These are phyloP conservation scores for Sphaerulina musiva DNA, from an alignment of 2,329 filamentous ascomycete genomes.

Conservation along the genomic window DNA sequence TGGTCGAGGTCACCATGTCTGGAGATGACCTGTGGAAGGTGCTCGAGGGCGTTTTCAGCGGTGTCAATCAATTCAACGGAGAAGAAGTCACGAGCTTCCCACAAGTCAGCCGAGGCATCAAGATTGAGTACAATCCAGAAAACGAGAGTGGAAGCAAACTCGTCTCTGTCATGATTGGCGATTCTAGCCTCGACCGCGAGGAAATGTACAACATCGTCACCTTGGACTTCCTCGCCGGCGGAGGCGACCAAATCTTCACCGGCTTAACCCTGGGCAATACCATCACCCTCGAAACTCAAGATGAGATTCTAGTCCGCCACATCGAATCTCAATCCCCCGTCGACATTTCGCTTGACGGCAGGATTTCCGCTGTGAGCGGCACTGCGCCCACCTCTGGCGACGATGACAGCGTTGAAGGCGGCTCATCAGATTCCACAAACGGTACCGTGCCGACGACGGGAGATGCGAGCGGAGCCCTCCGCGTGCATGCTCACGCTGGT, in stretches of 20 bases:
- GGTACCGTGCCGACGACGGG: not conserved
- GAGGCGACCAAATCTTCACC: constrained; percentile 57
- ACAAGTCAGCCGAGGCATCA: constrained; percentile 54
- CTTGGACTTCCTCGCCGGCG: constrained; percentile 56
- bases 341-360: constrained; percentile 45
- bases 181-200: constrained; percentile 42
- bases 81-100: constrained; percentile 52
- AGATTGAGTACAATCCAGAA: constrained; percentile 52
- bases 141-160: constrained; percentile 47
- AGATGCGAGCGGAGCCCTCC: not conserved
- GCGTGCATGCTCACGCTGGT: not conserved
- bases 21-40: constrained; percentile 52
- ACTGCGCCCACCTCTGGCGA: constrained; percentile 3
- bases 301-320: constrained; percentile 50
- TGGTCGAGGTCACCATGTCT: constrained; percentile 51
- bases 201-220: constrained; percentile 54
- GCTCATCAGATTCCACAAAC: not conserved
- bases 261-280: constrained; percentile 31
- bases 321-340: constrained; percentile 47
- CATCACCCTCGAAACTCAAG: constrained; percentile 47
- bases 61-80: constrained; percentile 50
- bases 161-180: constrained; percentile 48
- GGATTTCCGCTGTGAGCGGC: constrained; percentile 36
- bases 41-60: constrained; percentile 54
- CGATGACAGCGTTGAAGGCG: constrained; percentile 1